These are phyloP conservation scores for Microdochium trichocladiopsis DNA, from an alignment of 2,329 filamentous ascomycete species.

Conservation along the genomic window DNA sequence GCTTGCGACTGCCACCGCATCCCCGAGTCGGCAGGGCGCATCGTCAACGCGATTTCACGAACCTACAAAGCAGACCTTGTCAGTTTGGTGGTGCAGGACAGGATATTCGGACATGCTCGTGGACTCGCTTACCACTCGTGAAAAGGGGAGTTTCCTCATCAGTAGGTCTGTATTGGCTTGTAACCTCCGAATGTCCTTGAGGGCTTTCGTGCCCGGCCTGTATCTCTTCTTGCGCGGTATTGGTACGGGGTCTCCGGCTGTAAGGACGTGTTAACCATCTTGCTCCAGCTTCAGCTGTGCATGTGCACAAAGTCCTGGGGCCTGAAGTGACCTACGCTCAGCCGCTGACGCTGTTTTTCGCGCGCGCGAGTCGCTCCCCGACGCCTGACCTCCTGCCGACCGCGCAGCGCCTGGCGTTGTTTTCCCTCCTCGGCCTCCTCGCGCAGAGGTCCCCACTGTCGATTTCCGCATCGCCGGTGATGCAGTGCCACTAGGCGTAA, in stretches of 20 bases:
- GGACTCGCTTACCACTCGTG: conserved; percentile 56
- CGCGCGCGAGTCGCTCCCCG: background rate
- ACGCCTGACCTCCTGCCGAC: background rate
- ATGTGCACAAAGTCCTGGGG: background rate
- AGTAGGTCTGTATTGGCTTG: conserved; percentile 86
- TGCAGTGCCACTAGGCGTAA: background rate
- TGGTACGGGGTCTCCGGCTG: conserved; percentile 69
- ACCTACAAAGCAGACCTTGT: conserved; percentile 31
- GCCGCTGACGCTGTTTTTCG: conserved; percentile 21
- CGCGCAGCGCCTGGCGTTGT: background rate
- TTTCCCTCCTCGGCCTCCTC: background rate
- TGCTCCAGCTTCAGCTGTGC: too few species aligned
- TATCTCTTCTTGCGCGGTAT: conserved; percentile 57
- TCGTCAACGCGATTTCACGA: conserved; percentile 64
- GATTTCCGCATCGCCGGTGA: background rate
- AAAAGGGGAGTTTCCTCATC: conserved; percentile 72
- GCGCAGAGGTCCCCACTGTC: background rate
- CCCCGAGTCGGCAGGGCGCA: conserved; percentile 56
- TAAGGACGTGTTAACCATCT: conserved; percentile 11
- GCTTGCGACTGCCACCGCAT: conserved; percentile 96
- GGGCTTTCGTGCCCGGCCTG: conserved; percentile 73
- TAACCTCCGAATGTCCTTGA: conserved; percentile 86
- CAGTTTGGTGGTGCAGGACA: background rate
- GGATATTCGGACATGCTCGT: background rate
- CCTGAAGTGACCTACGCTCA: conserved; percentile 1